Evolutionary conservation across 345 rosid species (phyloP), one percentile per base, ranked within the genome.

Genomic region (Corymbia maculata): DNA sequence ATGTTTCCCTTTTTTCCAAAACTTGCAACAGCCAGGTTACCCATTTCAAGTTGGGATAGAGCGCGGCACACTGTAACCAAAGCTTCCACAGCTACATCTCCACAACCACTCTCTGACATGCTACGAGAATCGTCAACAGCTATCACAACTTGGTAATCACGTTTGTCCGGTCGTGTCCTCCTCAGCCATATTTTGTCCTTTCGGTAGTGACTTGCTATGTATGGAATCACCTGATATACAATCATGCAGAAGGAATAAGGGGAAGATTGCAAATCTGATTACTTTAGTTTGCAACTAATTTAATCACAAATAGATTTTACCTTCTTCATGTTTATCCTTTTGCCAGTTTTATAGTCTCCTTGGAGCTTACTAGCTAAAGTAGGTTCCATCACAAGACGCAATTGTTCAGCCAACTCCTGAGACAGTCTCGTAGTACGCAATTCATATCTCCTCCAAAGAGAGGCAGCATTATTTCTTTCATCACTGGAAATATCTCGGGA

Each of bases 251-350:
- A n/a, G 47, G 61, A 16, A 45, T 87, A 45, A 51, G 11, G 32
- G 8, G 79, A 85, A 52, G 85, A 70, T 82, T 11, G 75, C 42
- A 55, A 88, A 45, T 28, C 47, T 12, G 51, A 86, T 11, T 17
- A 26, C 13, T 57, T 68, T 21, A 75, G 82, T 36, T 36, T 19
- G 47, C 82, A 42, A 75, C 4, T 1, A 75, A 75, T 22, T 22
- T 36, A 75, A 3, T 75, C 47, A 17, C 82, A 75, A 9, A 75
- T 42, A 11, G 42, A 28, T 36, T 28, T 79, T 89, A 95, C 98
- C 97, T 94, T 98, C 91, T 96, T 97, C 99, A 98, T 98, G 94
- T 98, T 98, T 89, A 98, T 96, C 88, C 99, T 90, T 91, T 98
- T 97, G 70, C 99, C 99, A 57, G 98, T 97, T 93, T 94, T 96